Conservation (phyloP, 2,329 filamentous ascomycete genomes). For the Penicillium concentricum region DNA sequence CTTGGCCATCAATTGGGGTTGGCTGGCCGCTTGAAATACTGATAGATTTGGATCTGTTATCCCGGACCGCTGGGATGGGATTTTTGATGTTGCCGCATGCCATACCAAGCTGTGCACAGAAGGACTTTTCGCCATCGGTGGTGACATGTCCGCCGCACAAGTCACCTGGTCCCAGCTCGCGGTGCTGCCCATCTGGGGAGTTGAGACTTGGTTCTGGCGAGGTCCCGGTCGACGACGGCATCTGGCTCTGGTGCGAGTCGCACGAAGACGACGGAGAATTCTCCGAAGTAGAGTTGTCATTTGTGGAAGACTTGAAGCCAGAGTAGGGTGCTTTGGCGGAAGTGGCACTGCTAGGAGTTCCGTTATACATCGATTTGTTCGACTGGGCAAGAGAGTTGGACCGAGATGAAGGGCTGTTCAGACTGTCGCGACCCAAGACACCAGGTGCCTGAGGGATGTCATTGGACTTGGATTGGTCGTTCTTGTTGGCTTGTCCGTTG, state of each 20-base stretch:
- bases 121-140: slow-evolving; percentile 45
- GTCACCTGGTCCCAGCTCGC: slow-evolving; percentile 32
- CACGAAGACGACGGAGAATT: slow-evolving; percentile 50
- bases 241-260: slow-evolving; percentile 46
- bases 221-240: slow-evolving; percentile 50
- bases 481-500: slow-evolving; percentile 45
- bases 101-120: slow-evolving; percentile 46
- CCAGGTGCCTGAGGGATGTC: slow-evolving; percentile 28
- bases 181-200: slow-evolving; percentile 40
- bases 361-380: slow-evolving; percentile 10
- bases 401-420: slow-evolving; percentile 13
- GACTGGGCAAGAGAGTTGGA: slow-evolving; percentile 13
- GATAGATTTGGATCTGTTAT: slow-evolving; percentile 25
- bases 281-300: slow-evolving; percentile 41
- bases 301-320: slow-evolving; percentile 18
- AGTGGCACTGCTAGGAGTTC: slow-evolving; percentile 10
- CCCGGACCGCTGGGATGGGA: slow-evolving; percentile 42
- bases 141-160: slow-evolving; percentile 27
- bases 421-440: slow-evolving; percentile 29
- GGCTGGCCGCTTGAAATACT: slow-evolving; percentile 31
- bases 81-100: slow-evolving; percentile 48
- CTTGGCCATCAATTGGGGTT: slow-evolving; percentile 3
- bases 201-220: slow-evolving; percentile 48
- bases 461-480: slow-evolving; percentile 26
- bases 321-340: slow-evolving; percentile 21